These are phyloP conservation scores for Mixia osmundae DNA, from an alignment of 1,284 basidiomycete species.

Conservation along the genomic window DNA sequence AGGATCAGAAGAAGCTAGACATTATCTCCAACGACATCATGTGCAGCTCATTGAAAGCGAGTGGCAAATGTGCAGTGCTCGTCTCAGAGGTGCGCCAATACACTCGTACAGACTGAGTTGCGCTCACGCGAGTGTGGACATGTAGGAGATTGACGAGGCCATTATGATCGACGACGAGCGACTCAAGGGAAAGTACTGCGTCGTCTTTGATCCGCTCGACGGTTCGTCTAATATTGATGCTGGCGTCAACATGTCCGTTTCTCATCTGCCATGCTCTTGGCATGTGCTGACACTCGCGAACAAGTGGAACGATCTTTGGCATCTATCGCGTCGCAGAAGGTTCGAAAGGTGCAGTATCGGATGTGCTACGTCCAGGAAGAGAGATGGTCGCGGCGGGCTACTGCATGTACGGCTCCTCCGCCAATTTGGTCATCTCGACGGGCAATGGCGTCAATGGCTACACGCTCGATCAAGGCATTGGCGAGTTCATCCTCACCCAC, in stretches of 20 bases:
- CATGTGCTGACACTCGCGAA: neutral
- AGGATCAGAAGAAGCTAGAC: constrained; percentile 99
- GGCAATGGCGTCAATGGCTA: constrained; percentile 95
- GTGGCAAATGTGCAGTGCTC: constrained; percentile 84
- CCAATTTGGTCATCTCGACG: constrained; percentile 87
- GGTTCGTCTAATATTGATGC: constrained; percentile 98
- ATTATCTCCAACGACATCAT: constrained; percentile 98
- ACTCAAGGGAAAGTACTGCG: constrained; percentile 47
- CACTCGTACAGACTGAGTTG: neutral
- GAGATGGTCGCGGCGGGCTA: constrained; percentile 87
- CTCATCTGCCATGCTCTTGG: neutral
- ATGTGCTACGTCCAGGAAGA: constrained; percentile 78
- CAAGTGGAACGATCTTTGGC: constrained; percentile 81
- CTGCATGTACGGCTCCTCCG: constrained; percentile 78
- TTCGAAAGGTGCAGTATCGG: constrained; percentile 50
- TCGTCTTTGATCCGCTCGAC: constrained; percentile 96
- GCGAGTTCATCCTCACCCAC: constrained; percentile 98
- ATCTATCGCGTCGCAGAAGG: constrained; percentile 64
- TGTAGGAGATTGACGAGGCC: constrained; percentile 19
- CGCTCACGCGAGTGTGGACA: too few relatives aligned
- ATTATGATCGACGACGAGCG: constrained; percentile 21
- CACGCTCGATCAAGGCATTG: constrained; percentile 72
- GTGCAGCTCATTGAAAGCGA: constrained; percentile 39
- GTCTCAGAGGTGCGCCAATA: constrained; percentile 59
- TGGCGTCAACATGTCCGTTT: constrained; percentile 66